phyloP scores from a whole-genome alignment of 1,284 basidiomycete genomes.

The Apiotrichum brassicae region DNA sequence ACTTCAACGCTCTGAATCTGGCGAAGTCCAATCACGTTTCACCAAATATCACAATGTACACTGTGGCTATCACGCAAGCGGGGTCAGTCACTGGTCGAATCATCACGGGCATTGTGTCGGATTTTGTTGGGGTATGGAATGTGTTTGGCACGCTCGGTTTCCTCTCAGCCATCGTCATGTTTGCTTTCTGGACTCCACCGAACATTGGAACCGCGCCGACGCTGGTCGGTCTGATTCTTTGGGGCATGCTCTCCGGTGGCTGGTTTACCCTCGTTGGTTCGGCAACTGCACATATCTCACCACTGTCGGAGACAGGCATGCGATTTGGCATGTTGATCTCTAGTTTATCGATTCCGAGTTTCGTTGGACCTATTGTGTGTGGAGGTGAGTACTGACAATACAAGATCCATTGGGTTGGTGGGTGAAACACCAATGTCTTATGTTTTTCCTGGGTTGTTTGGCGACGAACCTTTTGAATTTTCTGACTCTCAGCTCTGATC shows the following conservation, averaged over 20 bases:
- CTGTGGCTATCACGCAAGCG: slow-evolving; percentile 9
- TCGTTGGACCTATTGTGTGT: slow-evolving; percentile 37
- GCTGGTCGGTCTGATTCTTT: slow-evolving; percentile 35
- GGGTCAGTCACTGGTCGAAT: slow-evolving; percentile 11
- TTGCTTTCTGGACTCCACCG: slow-evolving; percentile 20
- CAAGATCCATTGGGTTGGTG: too few species aligned
- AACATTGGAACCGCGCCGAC: slow-evolving; percentile 21
- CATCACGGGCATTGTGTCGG: slow-evolving; percentile 8
- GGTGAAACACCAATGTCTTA: too few species aligned
- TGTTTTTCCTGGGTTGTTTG: too few species aligned
- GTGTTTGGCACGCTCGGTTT: slow-evolving; percentile 12
- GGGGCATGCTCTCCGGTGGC: slow-evolving; percentile 32
- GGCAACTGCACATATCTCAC: slow-evolving; percentile 35
- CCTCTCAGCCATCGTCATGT: slow-evolving; percentile 12
- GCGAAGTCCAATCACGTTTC: slow-evolving; percentile 7
- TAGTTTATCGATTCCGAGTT: slow-evolving; percentile 26
- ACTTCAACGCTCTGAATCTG: slow-evolving; percentile 10
- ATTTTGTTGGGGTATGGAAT: slow-evolving; percentile 13
- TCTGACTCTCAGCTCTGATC: not conserved
- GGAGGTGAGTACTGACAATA: slow-evolving; percentile 1
- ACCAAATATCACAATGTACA: not conserved
- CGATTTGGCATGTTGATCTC: slow-evolving; percentile 43
- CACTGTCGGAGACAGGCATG: slow-evolving; percentile 40
- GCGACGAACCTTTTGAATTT: not conserved
- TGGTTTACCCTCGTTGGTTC: slow-evolving; percentile 38